A percentile compares a stretch with the other conserved stretches of the same genome.
phyloP scores from a whole-genome alignment of 2,329 filamentous ascomycete species.

The Aspergillus viridinutans region DNA sequence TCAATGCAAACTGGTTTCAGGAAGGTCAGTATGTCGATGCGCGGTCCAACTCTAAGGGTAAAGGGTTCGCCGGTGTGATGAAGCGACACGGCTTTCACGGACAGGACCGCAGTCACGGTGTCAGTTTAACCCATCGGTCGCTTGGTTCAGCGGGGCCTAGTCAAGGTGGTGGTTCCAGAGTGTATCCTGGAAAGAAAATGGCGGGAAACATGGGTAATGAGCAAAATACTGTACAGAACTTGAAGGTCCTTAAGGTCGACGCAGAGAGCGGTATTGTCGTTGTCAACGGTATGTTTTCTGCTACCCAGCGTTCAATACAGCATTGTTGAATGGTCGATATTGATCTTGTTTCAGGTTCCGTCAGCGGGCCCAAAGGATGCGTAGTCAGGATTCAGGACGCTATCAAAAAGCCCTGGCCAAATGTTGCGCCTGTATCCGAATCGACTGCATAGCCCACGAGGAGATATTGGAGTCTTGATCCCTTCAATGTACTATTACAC shows the following conservation, averaged over 20 bases:
- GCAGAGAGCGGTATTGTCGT: slow-evolving; percentile 81
- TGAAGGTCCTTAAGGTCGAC: slow-evolving; percentile 85
- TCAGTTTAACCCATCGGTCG: slow-evolving; percentile 87
- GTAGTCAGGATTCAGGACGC: slow-evolving; percentile 85
- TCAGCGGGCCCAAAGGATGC: slow-evolving; percentile 84
- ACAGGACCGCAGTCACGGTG: slow-evolving; percentile 90
- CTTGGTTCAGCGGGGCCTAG: slow-evolving; percentile 86
- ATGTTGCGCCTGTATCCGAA: slow-evolving; percentile 30
- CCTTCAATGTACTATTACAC: slow-evolving; percentile 36
- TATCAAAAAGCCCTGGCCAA: slow-evolving; percentile 76
- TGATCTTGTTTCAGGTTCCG: slow-evolving; percentile 48
- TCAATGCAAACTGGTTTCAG: slow-evolving; percentile 87
- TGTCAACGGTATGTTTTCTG: slow-evolving; percentile 63
- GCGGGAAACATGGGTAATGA: slow-evolving; percentile 91
- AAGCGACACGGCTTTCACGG: slow-evolving; percentile 88
- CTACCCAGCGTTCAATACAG: background rate
- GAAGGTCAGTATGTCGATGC: slow-evolving; percentile 89
- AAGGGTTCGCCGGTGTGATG: slow-evolving; percentile 97
- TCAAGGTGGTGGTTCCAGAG: slow-evolving; percentile 88
- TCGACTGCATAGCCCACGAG: slow-evolving; percentile 13
- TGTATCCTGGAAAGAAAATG: slow-evolving; percentile 97
- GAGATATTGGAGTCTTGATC: slow-evolving; percentile 7
- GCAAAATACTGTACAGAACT: slow-evolving; percentile 83
- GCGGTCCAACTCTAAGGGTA: slow-evolving; percentile 71
- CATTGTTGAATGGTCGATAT: slow-evolving; percentile 6